Percentiles rank a stretch among this genome's conserved stretches.
These are phyloP conservation scores for Lecanicillium sp. DNA, from an alignment of 2,329 filamentous ascomycete genomes.

Conservation along the genomic window DNA sequence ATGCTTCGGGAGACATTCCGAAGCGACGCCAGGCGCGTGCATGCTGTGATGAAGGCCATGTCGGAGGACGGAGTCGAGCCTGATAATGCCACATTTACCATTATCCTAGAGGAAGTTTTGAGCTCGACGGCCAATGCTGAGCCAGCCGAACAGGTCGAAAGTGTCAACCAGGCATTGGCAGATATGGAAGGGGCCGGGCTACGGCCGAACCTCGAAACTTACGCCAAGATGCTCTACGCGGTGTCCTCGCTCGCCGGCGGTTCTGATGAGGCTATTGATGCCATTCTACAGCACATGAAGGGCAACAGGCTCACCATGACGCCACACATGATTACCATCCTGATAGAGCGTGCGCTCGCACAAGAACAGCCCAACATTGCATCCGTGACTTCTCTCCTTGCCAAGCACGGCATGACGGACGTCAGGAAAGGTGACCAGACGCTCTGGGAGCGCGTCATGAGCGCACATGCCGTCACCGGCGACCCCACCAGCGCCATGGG, in stretches of 20 bases:
- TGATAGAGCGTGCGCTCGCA: conserved; percentile 59
- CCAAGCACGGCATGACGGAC: conserved; percentile 38
- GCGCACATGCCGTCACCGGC: conserved; percentile 52
- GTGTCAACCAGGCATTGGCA: conserved; percentile 45
- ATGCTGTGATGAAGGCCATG: conserved; percentile 52
- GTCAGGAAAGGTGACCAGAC: conserved; percentile 42
- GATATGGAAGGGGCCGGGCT: conserved; percentile 51
- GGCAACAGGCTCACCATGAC: conserved; percentile 42
- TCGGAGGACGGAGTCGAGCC: conserved; percentile 41
- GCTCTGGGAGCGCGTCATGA: conserved; percentile 63
- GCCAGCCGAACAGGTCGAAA: conserved; percentile 39
- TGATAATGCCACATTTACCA: conserved; percentile 64
- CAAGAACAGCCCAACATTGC: conserved; percentile 48
- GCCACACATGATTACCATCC: conserved; percentile 64
- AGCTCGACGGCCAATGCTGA: conserved; percentile 28
- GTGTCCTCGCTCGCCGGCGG: conserved; percentile 25
- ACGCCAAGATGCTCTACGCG: conserved; percentile 59
- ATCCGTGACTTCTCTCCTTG: conserved; percentile 52
- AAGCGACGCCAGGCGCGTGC: conserved; percentile 37
- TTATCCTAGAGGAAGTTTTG: conserved; percentile 56
- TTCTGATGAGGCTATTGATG: conserved; percentile 42
- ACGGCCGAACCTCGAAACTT: conserved; percentile 52
- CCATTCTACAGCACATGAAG: conserved; percentile 56
- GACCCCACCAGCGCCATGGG: conserved; percentile 40
- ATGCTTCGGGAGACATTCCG: conserved; percentile 55